Evolutionary conservation across 1,139 yeast genomes (phyloP).

Genomic region (Hemisphaericaspora subhashii): DNA sequence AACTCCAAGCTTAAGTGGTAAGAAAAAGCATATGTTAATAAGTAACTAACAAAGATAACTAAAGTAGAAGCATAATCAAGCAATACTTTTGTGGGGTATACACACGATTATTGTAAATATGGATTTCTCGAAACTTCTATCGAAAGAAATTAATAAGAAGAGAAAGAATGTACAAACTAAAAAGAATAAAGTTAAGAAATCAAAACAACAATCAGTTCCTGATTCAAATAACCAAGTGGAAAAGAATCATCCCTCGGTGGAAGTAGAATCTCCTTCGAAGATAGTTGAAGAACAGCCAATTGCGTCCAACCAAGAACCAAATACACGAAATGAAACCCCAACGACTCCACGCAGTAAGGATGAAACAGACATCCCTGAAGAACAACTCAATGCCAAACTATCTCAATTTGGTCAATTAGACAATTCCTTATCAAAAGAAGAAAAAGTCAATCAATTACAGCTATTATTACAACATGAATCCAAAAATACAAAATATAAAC

Average conservation of each 20-base stretch:
- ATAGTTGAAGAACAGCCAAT: not conserved
- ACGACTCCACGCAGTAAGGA: no score
- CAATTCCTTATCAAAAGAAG: constrained; percentile 8
- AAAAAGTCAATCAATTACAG: constrained; percentile 14
- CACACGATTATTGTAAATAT: not conserved
- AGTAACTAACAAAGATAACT: not conserved
- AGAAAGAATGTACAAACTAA: constrained; percentile 7
- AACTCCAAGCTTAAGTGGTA: no score
- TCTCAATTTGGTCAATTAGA: constrained; percentile 12
- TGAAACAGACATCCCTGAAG: constrained; percentile 28
- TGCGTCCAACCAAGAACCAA: not conserved
- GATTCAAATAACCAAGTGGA: no score
- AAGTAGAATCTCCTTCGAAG: no score
- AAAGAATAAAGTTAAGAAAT: constrained; percentile 5
- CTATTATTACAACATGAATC: constrained; percentile 11
- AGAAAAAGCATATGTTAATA: no score
- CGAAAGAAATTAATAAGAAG: constrained; percentile 16
- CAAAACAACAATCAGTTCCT: constrained; percentile 12
- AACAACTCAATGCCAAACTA: constrained; percentile 15
- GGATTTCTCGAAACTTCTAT: constrained; percentile 19
- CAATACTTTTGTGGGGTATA: constrained; percentile 1
- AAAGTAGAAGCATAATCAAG: not conserved
- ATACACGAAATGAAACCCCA: not conserved
- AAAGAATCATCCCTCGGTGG: no score
- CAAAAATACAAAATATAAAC: constrained; percentile 15